These are phyloP conservation scores for Panaeolus cyanescens DNA, from an alignment of 768 basidiomycete genomes.

Conservation along the genomic window DNA sequence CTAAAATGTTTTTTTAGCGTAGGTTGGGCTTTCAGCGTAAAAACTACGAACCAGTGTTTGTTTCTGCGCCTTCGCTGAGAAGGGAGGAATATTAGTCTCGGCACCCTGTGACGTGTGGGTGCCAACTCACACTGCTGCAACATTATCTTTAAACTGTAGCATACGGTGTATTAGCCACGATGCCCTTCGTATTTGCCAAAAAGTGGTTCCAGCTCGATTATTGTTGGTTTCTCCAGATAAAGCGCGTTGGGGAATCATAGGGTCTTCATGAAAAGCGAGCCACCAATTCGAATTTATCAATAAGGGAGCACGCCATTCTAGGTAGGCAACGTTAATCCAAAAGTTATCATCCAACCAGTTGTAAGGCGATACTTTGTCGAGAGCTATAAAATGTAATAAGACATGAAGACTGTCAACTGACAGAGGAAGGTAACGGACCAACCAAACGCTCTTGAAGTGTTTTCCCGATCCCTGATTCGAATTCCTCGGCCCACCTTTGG, in stretches of 20 bases:
- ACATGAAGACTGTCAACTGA: conserved; percentile 5
- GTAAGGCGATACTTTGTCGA: conserved; percentile 80
- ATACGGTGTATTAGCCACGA: conserved; percentile 79
- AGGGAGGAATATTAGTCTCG: not conserved
- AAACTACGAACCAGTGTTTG: conserved; percentile 58
- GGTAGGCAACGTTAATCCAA: conserved; percentile 88
- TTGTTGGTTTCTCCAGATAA: conserved; percentile 37
- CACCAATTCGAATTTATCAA: conserved; percentile 96
- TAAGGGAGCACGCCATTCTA: conserved; percentile 84
- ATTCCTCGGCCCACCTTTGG: conserved; percentile 64
- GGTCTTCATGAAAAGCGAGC: conserved; percentile 82
- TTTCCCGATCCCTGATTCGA: conserved; percentile 69
- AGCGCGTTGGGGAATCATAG: conserved; percentile 51
- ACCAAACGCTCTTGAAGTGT: conserved; percentile 72
- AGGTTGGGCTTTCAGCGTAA: not conserved
- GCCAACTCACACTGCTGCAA: conserved; percentile 55
- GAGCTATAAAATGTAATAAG: conserved; percentile 42
- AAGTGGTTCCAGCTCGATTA: conserved; percentile 51
- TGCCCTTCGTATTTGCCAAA: conserved; percentile 86
- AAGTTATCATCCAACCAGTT: conserved; percentile 97
- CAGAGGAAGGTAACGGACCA: conserved; percentile 44
- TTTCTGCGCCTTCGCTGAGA: conserved; percentile 47
- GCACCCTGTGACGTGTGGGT: not conserved
- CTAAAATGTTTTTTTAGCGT: conserved; percentile 10
- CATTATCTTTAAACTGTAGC: conserved; percentile 68